Percentiles rank a stretch among this genome's conserved stretches.
These are phyloP conservation scores for Potentilla sterilis DNA, from an alignment of 306 rosid species.

Conservation along the genomic window DNA sequence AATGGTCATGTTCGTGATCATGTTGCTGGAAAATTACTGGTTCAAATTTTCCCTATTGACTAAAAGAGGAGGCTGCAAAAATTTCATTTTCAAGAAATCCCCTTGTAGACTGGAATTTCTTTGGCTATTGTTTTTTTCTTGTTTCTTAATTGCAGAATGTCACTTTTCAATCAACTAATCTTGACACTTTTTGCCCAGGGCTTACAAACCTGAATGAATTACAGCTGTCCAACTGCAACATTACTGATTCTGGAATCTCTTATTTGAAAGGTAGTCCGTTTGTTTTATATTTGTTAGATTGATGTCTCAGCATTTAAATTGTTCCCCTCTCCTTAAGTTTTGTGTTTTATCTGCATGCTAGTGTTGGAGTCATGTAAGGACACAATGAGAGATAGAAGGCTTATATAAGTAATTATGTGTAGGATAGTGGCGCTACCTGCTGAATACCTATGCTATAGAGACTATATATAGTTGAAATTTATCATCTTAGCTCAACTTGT, in stretches of 20 bases:
- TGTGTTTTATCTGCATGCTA: background rate
- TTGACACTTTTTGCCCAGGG: constrained; percentile 41
- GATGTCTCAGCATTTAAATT: background rate
- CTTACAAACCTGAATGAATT: constrained; percentile 58
- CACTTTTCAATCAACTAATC: background rate
- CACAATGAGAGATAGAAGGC: background rate
- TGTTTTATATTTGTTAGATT: constrained; percentile 11
- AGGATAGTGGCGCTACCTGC: background rate
- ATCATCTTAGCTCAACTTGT: background rate
- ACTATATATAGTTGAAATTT: background rate
- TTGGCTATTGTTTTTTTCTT: background rate
- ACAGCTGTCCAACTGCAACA: constrained; percentile 48
- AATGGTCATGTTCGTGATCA: constrained; percentile 3
- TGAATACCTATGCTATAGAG: background rate
- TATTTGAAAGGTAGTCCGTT: constrained; percentile 55
- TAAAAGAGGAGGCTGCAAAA: background rate
- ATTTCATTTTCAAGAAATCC: background rate
- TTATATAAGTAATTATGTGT: background rate
- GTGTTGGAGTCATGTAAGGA: background rate
- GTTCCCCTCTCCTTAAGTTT: constrained; percentile 20
- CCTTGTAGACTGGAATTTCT: constrained; percentile 9
- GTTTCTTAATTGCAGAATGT: background rate
- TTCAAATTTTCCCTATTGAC: background rate
- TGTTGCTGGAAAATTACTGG: background rate
- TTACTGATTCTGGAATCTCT: constrained; percentile 56